Percentiles rank a stretch among this genome's conserved stretches.
These are phyloP conservation scores for Epithele typhae DNA, from an alignment of 768 basidiomycete genomes.

Conservation along the genomic window DNA sequence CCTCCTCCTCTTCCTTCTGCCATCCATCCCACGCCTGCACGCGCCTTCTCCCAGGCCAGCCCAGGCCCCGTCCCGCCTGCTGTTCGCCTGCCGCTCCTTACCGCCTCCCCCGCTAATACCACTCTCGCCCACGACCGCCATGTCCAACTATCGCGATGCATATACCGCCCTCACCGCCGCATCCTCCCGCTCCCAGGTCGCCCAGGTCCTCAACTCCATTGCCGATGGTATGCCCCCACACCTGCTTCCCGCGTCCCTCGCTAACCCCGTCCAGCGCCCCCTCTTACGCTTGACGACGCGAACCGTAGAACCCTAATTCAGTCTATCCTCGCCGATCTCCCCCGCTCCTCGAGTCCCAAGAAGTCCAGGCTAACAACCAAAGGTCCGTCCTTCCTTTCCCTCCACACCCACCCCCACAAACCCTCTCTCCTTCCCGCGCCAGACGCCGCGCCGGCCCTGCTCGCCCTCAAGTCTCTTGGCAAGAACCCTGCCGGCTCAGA, in stretches of 20 bases:
- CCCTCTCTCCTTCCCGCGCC: constrained; percentile 2
- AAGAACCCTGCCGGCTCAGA: constrained; percentile 66
- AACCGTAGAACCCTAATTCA: constrained; percentile 55
- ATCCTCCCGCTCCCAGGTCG: constrained; percentile 42
- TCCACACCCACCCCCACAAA: constrained; percentile 4
- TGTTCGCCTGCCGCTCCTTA: not conserved
- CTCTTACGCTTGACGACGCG: constrained; percentile 42
- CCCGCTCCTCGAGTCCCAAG: constrained; percentile 28
- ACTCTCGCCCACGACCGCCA: constrained; percentile 16
- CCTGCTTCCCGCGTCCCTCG: not conserved
- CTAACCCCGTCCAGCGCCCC: constrained; percentile 34
- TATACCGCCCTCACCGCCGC: constrained; percentile 46
- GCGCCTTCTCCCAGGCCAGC: too few relatives aligned
- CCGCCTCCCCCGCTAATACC: not conserved
- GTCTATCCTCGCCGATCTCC: constrained; percentile 19
- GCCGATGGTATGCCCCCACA: constrained; percentile 38
- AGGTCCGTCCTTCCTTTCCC: constrained; percentile 37
- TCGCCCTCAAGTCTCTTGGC: constrained; percentile 72
- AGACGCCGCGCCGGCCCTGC: constrained; percentile 68
- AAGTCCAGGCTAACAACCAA: constrained; percentile 48
- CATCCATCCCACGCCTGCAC: too few relatives aligned
- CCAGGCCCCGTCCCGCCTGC: not conserved
- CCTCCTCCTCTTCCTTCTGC: not conserved
- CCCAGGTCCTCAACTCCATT: constrained; percentile 46
- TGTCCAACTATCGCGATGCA: constrained; percentile 43